Conservation (phyloP, 306 rosid genomes). For the Acacia melanoxylon region DNA sequence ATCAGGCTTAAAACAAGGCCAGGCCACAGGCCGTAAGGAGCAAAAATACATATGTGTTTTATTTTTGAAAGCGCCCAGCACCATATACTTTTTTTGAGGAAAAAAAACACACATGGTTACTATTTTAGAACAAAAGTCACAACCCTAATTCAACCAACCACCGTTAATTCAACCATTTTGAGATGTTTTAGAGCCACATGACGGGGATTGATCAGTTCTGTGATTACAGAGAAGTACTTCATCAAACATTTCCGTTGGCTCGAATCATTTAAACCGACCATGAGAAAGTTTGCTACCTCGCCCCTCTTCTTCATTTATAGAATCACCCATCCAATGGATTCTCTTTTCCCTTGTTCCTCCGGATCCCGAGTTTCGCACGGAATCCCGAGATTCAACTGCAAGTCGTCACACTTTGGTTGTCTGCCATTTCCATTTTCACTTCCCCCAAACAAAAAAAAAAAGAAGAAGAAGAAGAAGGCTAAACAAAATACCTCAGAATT, state of each 20-base stretch:
- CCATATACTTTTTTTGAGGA: too few species aligned
- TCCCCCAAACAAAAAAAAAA: too few species aligned
- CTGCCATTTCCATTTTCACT: too few species aligned
- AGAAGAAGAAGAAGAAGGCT: background rate
- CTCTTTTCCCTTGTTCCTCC: constrained; percentile 42
- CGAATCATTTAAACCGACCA: constrained; percentile 40
- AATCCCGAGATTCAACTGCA: background rate
- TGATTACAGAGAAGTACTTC: constrained; percentile 41
- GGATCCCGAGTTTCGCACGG: background rate
- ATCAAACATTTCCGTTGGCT: constrained; percentile 43
- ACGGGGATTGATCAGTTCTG: constrained; percentile 28
- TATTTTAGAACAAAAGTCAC: too few species aligned
- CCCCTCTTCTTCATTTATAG: constrained; percentile 34
- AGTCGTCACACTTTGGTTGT: too few species aligned
- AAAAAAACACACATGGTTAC: too few species aligned
- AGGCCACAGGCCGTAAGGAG: too few species aligned
- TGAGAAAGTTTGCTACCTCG: constrained; percentile 54
- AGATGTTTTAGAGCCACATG: constrained; percentile 3
- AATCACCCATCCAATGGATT: constrained; percentile 31
- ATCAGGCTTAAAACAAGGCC: too few species aligned
- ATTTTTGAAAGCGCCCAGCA: too few species aligned
- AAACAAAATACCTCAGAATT: constrained; percentile 36
- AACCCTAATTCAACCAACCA: too few species aligned
- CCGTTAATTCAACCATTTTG: too few species aligned
- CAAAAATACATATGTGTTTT: too few species aligned